A percentile compares a stretch with the other conserved stretches of the same genome.
Evolutionary conservation across 345 rosid species (phyloP).

Genomic region (Camelina laxa): DNA sequence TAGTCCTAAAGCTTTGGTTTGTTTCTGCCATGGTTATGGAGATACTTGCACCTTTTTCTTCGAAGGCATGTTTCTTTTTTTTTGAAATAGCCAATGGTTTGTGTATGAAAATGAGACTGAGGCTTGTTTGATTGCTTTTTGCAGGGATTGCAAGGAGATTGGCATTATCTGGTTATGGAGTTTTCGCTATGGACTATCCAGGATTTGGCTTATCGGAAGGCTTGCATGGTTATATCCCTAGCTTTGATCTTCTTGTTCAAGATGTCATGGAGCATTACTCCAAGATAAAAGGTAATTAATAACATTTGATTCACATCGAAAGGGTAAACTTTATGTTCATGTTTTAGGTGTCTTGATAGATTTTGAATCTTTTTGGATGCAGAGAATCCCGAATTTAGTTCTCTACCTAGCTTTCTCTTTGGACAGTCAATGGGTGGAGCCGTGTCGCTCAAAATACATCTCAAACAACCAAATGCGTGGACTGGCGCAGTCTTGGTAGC

Average conservation of each 20-base stretch:
- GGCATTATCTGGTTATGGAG: constrained; percentile 80
- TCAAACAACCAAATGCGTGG: constrained; percentile 87
- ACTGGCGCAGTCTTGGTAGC: constrained; percentile 89
- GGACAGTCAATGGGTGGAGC: constrained; percentile 99
- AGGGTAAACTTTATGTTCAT: constrained; percentile 7
- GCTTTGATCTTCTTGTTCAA: constrained; percentile 75
- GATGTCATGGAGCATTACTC: constrained; percentile 87
- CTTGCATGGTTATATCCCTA: constrained; percentile 80
- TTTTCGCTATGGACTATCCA: constrained; percentile 95
- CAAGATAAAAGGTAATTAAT: constrained; percentile 68
- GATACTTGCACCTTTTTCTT: constrained; percentile 96
- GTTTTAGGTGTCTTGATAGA: neutral
- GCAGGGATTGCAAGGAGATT: constrained; percentile 92
- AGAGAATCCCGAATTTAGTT: constrained; percentile 61
- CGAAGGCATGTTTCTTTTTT: constrained; percentile 64
- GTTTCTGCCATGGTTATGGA: constrained; percentile 95
- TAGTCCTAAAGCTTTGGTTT: constrained; percentile 74
- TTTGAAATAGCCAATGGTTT: neutral
- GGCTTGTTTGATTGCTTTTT: constrained; percentile 27
- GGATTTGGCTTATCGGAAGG: constrained; percentile 97
- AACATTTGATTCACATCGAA: neutral
- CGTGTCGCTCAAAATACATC: constrained; percentile 81
- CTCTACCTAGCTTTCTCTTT: constrained; percentile 81
- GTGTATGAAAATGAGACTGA: neutral
- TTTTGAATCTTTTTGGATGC: constrained; percentile 40